Evolutionary conservation across 2,329 filamentous ascomycete species (phyloP).

Genomic region (Colletotrichum sp.): DNA sequence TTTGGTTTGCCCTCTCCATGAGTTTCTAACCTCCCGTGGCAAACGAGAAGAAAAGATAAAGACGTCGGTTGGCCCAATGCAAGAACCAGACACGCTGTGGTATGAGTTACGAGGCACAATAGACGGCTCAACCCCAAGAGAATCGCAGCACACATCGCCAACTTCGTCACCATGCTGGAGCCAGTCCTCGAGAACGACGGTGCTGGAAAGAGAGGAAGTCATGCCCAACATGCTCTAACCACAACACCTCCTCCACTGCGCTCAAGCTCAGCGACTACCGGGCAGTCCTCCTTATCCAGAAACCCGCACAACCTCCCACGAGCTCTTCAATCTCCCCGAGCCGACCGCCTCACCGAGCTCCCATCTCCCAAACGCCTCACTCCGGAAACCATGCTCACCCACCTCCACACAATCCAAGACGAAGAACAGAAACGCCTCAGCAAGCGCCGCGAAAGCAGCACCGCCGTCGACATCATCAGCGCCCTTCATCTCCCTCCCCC

Average conservation of each 20-base stretch:
- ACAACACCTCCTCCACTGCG: not conserved
- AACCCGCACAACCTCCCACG: not conserved
- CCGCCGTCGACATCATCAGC: not conserved
- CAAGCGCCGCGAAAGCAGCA: not conserved
- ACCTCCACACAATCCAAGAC: not conserved
- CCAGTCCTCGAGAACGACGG: not conserved
- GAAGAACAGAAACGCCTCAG: not conserved
- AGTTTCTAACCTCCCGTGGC: not conserved
- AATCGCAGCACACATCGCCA: not conserved
- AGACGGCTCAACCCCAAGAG: fast-evolving
- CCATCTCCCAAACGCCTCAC: not conserved
- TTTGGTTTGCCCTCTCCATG: not conserved
- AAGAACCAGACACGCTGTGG: not conserved
- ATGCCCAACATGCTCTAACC: fast-evolving
- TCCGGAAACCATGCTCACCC: not conserved
- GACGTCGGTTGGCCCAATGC: not conserved
- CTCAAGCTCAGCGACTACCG: not conserved
- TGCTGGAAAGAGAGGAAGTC: not conserved
- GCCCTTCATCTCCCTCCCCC: not conserved
- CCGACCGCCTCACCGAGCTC: not conserved
- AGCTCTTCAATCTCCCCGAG: not conserved
- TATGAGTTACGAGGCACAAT: not conserved
- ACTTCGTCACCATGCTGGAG: not conserved
- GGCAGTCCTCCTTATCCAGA: not conserved
- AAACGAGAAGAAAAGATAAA: not conserved